Percentiles rank a stretch among this genome's conserved stretches.
Conservation (phyloP, 345 rosid genomes). For the Hirschfeldia incana region DNA sequence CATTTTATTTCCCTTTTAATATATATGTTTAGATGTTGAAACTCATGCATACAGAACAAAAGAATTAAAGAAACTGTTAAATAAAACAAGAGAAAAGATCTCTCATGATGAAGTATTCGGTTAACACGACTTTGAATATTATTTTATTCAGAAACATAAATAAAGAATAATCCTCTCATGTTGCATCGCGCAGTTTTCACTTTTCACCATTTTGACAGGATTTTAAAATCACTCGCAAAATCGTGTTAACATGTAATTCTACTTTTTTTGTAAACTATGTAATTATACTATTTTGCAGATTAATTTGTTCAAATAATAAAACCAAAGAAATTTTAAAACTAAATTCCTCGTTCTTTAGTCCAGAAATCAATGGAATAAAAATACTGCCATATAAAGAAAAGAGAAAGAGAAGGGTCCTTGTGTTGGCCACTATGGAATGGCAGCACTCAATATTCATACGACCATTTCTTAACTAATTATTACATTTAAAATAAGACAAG, state of each 20-base stretch:
- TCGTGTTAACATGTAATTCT: neutral
- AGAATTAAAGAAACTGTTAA: neutral
- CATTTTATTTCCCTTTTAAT: slow-evolving; percentile 3
- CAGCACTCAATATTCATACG: slow-evolving; percentile 25
- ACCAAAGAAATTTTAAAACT: neutral
- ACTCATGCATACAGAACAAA: slow-evolving; percentile 34
- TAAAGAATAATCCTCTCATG: neutral
- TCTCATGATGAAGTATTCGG: neutral
- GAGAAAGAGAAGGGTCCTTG: neutral
- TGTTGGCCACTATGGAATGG: slow-evolving; percentile 27
- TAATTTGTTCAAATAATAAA: neutral
- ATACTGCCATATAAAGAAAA: neutral
- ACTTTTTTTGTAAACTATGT: neutral
- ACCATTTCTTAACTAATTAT: slow-evolving; percentile 14
- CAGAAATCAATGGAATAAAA: neutral
- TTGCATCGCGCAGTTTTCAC: neutral
- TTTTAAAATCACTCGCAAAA: neutral
- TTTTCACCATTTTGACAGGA: neutral
- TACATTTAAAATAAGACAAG: slow-evolving; percentile 7
- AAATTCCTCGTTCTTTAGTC: neutral
- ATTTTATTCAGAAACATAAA: neutral
- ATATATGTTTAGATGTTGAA: slow-evolving; percentile 28
- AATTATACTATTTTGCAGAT: neutral
- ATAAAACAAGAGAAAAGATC: neutral
- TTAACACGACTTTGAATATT: neutral